Evolutionary conservation across 1,284 basidiomycete species (phyloP).

Genomic region (Cerioporus squamosus): DNA sequence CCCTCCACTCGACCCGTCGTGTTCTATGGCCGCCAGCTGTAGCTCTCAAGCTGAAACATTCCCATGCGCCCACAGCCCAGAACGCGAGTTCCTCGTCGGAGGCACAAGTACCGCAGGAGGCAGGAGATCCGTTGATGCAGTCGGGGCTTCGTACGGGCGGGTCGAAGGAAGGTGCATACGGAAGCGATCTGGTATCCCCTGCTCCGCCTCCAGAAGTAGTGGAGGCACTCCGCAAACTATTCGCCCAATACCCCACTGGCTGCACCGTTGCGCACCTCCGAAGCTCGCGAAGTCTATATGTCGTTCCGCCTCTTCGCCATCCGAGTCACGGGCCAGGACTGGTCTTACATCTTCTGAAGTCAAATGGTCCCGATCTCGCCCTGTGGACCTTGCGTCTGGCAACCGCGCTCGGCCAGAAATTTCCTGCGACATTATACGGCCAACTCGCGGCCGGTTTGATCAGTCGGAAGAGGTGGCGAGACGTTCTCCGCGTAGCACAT

Average conservation of each 20-base stretch:
- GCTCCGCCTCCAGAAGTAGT: slow-evolving; percentile 14
- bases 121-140: background rate
- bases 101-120: background rate
- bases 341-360: slow-evolving; percentile 48
- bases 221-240: slow-evolving; percentile 13
- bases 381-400: slow-evolving; percentile 52
- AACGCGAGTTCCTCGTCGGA: background rate
- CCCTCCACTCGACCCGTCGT: slow-evolving; percentile 20
- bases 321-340: slow-evolving; percentile 44
- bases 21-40: slow-evolving; percentile 23
- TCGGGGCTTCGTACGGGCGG: slow-evolving; percentile 6
- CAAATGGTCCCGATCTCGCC: slow-evolving; percentile 44
- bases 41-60: slow-evolving; percentile 21
- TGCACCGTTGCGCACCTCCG: slow-evolving; percentile 1
- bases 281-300: background rate
- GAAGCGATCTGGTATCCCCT: background rate
- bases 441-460: slow-evolving; percentile 53
- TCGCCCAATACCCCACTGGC: slow-evolving; percentile 3
- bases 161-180: background rate
- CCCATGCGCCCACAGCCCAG: slow-evolving; percentile 7
- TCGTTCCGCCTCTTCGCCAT: slow-evolving; percentile 39
- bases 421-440: slow-evolving; percentile 65
- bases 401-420: slow-evolving; percentile 48
- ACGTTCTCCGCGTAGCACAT: slow-evolving; percentile 49
- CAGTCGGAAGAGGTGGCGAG: slow-evolving; percentile 49